Conservation (phyloP, 306 rosid genomes). For the Cicer chorassanicum region DNA sequence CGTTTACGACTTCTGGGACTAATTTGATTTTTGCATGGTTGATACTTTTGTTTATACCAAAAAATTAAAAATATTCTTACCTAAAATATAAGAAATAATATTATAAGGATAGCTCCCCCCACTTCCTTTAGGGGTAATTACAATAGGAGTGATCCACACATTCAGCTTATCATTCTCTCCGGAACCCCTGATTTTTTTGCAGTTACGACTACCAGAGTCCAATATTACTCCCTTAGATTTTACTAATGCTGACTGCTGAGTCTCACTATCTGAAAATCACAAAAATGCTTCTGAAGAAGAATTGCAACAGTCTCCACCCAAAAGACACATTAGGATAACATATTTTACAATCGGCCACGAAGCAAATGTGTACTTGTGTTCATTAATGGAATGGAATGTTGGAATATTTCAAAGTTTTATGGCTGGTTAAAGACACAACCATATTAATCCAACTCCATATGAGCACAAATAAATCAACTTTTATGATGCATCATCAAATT, state of each 20-base stretch:
- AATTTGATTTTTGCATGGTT: no score
- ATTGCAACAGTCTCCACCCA: background rate
- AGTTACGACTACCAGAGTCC: background rate
- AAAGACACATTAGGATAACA: background rate
- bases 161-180: background rate
- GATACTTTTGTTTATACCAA: no score
- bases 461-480: background rate
- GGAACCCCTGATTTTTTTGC: background rate
- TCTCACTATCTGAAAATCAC: background rate
- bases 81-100: no score
- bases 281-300: background rate
- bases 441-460: background rate
- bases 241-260: no score
- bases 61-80: no score
- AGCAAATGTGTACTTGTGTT: background rate
- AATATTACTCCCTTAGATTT: background rate
- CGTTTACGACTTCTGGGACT: no score
- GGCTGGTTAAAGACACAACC: background rate
- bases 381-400: constrained; percentile 2
- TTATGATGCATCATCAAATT: background rate
- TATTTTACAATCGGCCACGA: background rate
- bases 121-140: no score
- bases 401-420: background rate
- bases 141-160: no score
- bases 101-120: no score